Evolutionary conservation across 2,329 filamentous ascomycete genomes (phyloP).

Genomic region (Stemphylium vesicarium): DNA sequence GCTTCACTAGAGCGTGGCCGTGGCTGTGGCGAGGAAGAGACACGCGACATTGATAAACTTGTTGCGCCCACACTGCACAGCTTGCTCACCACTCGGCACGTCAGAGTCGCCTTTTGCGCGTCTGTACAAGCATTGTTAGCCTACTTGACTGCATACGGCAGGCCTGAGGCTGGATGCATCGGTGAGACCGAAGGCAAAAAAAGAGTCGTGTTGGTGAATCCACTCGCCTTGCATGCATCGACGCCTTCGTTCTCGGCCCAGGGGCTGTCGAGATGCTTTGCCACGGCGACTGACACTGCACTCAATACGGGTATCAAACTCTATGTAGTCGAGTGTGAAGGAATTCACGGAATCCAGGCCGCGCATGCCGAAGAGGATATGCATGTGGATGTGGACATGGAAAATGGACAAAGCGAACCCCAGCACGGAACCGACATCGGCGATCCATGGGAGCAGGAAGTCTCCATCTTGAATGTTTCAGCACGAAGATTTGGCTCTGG

Average conservation of each 20-base stretch:
- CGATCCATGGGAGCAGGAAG: constrained; percentile 54
- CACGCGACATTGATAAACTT: constrained; percentile 47
- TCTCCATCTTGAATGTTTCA: constrained; percentile 57
- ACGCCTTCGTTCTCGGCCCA: constrained; percentile 79
- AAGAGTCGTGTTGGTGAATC: constrained; percentile 68
- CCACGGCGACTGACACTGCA: constrained; percentile 68
- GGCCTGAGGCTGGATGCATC: constrained; percentile 11
- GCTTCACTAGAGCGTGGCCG: constrained; percentile 52
- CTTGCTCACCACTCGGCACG: constrained; percentile 70
- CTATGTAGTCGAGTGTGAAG: constrained; percentile 51
- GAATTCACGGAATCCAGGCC: constrained; percentile 40
- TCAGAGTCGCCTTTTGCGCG: constrained; percentile 74
- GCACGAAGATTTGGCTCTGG: constrained; percentile 49
- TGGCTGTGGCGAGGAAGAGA: constrained; percentile 9
- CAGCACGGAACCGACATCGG: constrained; percentile 7
- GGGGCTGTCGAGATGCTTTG: constrained; percentile 69
- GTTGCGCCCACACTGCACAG: constrained; percentile 71
- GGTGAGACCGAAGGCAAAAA: constrained; percentile 14
- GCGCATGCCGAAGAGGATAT: constrained; percentile 64
- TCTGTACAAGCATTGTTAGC: constrained; percentile 80
- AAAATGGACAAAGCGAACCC: constrained; percentile 23
- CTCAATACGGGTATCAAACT: constrained; percentile 43
- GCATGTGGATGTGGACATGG: constrained; percentile 24
- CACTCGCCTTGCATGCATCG: constrained; percentile 68
- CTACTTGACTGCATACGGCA: constrained; percentile 64